Conservation (phyloP, 371 early-diverging fungal genomes). For the Rhizopus arrhizus region DNA sequence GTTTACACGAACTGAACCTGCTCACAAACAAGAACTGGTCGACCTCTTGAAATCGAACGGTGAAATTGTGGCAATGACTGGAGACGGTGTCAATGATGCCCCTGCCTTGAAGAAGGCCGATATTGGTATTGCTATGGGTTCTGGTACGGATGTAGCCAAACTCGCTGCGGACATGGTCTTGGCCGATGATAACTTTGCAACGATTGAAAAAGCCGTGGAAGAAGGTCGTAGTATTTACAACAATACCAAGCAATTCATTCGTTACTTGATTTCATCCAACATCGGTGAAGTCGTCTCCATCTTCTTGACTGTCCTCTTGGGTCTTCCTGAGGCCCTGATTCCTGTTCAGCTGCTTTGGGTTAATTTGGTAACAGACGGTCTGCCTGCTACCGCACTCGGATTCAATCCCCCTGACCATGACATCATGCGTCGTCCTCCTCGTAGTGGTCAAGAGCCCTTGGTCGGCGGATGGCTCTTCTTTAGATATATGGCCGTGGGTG, state of each 20-base stretch:
- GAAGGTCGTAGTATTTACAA: slow-evolving; percentile 96
- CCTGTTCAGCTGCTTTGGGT: slow-evolving; percentile 98
- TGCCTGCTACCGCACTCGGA: slow-evolving; percentile 97
- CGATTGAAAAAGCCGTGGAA: slow-evolving; percentile 94
- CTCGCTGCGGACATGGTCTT: slow-evolving; percentile 97
- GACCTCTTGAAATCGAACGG: slow-evolving; percentile 85
- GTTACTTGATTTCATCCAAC: slow-evolving; percentile 95
- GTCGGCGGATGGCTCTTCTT: slow-evolving; percentile 93
- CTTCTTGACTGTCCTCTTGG: slow-evolving; percentile 92
- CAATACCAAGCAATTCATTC: slow-evolving; percentile 97
- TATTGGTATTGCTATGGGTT: slow-evolving; percentile 98
- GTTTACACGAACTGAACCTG: slow-evolving; percentile 94
- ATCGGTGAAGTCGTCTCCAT: slow-evolving; percentile 86
- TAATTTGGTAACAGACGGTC: slow-evolving; percentile 95
- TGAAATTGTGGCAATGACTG: slow-evolving; percentile 98
- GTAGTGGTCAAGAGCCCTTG: slow-evolving; percentile 83
- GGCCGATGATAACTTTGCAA: slow-evolving; percentile 97
- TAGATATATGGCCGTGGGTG: slow-evolving; percentile 91
- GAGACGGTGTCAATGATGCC: slow-evolving; percentile 99
- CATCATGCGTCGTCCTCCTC: slow-evolving; percentile 92
- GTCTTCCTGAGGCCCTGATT: slow-evolving; percentile 95
- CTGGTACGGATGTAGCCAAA: slow-evolving; percentile 98
- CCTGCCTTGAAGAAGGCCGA: slow-evolving; percentile 97
- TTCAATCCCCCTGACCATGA: slow-evolving; percentile 97
- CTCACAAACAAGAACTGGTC: slow-evolving; percentile 93